These are phyloP conservation scores for Suillus luteus DNA, from an alignment of 768 basidiomycete genomes.

Conservation along the genomic window DNA sequence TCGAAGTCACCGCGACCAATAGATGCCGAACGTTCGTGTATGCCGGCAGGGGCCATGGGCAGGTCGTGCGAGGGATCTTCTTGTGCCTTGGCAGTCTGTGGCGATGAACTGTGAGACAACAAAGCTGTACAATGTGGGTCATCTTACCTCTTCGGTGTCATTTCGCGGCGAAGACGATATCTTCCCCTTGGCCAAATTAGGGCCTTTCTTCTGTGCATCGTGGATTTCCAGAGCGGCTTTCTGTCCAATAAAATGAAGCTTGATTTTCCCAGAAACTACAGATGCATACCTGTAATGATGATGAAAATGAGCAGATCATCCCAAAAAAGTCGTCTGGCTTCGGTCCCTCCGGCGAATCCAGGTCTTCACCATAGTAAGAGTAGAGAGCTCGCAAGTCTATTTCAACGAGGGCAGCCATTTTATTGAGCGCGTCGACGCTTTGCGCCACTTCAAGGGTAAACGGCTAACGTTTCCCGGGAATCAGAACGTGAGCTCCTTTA, in stretches of 20 bases:
- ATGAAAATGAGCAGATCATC: constrained; percentile 72
- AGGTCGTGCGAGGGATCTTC: constrained; percentile 28
- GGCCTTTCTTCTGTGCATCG: constrained; percentile 32
- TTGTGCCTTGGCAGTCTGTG: constrained; percentile 46
- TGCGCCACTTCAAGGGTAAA: constrained; percentile 53
- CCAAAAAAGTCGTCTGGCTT: constrained; percentile 87
- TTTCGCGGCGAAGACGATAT: not conserved
- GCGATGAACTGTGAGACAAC: not conserved
- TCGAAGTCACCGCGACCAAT: constrained; percentile 81
- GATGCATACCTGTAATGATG: constrained; percentile 58
- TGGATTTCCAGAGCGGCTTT: constrained; percentile 74
- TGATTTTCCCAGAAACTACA: not conserved
- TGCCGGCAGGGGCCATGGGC: constrained; percentile 42
- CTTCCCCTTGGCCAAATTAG: not conserved
- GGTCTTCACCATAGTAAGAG: constrained; percentile 76
- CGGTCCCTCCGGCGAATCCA: constrained; percentile 59
- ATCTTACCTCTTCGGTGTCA: constrained; percentile 13
- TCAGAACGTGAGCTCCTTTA: not conserved
- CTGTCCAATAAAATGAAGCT: constrained; percentile 35
- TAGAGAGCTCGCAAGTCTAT: constrained; percentile 62
- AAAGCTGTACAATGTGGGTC: not conserved
- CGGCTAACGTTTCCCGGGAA: constrained; percentile 32
- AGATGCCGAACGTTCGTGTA: constrained; percentile 48
- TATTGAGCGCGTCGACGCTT: constrained; percentile 65
- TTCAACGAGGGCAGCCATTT: constrained; percentile 58